Base-by-base conservation (phyloP, 139 green algal species). In the Haematococcus lacustris region DNA sequence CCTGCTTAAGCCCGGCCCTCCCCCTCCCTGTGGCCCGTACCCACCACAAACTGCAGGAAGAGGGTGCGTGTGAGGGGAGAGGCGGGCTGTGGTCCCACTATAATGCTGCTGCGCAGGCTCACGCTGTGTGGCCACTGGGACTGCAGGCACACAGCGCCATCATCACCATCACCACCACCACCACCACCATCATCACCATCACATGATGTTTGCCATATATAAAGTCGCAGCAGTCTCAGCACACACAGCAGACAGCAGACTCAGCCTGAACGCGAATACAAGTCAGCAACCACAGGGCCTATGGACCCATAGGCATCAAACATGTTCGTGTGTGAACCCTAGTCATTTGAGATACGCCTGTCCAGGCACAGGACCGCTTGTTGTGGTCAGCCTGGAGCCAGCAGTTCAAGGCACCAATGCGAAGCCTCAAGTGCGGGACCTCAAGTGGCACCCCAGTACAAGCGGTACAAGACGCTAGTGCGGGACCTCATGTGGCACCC, bases 11-110 rank as follows among this genome's bases (percentile, higher is more conserved):
- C n/a, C n/a, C n/a, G n/a, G n/a, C n/a, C n/a, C n/a, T n/a, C n/a
- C n/a, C n/a, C n/a, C 2, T 71, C 68, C 32, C 67, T 38, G 1
- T 60, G 23, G 25, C 73, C 39, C 38, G 30, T 30, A 34, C 71
- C 26, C 65, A 88, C 84, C 41, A 93, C 75, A 62, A 87, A 92
- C 79, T 95, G 88, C 41, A 92, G 65, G 75, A 93, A 93, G 13
- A 87, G 84, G 9, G 79, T 39, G 3, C 87, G 73, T 0, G 35
- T 37, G 34, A 88, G 80, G 34, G 88, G 78, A 13, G 80, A 40
- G 4, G 88, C 83, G 0, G 89, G 72, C 40, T 76, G 74, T n/a
- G 87, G 85, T 6, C 90, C 90, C 38, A 88, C 89, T 70, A 96
- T 96, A 72, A 94, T 88, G 66, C 73, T 87, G 64, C 73, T 82